Evolutionary conservation across 768 basidiomycete genomes (phyloP).

Genomic region (Mrakia frigida): DNA sequence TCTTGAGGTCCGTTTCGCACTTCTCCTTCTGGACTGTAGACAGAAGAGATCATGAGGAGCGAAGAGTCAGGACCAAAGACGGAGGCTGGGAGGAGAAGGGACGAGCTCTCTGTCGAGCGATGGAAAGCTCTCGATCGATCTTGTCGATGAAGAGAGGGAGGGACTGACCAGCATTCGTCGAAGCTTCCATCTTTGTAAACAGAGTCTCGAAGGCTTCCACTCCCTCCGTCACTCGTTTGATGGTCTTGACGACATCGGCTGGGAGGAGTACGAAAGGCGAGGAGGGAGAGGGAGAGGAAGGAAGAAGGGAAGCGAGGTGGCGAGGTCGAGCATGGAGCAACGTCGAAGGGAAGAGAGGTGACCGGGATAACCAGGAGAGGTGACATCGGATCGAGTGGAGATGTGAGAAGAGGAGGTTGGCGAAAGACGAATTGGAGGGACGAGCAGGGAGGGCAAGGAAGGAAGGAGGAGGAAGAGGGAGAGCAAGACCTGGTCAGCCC

Average conservation of each 20-base stretch:
- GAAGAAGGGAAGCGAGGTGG: neutral
- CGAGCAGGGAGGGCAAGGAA: neutral
- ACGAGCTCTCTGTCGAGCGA: conserved; percentile 3
- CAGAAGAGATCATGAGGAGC: too few species aligned
- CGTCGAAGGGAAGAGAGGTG: neutral
- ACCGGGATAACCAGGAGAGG: neutral
- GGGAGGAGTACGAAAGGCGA: conserved; percentile 17
- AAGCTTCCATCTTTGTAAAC: conserved; percentile 96
- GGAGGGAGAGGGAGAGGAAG: neutral
- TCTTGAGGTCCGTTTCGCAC: conserved; percentile 80
- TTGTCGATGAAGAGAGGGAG: conserved; percentile 37
- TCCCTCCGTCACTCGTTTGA: conserved; percentile 94
- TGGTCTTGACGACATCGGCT: conserved; percentile 98
- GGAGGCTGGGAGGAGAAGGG: neutral
- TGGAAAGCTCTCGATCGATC: neutral
- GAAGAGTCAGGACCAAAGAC: too few species aligned
- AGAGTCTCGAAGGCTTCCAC: conserved; percentile 61
- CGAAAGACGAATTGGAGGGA: neutral
- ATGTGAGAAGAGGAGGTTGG: neutral
- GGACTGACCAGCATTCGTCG: conserved; percentile 65
- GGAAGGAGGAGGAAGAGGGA: too few species aligned
- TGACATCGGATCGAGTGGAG: neutral
- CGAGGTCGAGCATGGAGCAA: neutral
- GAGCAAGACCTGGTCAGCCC: neutral
- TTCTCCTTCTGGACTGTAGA: conserved; percentile 32